Conservation (phyloP, 2,329 filamentous ascomycete genomes). For the Colletotrichum tropicicola region DNA sequence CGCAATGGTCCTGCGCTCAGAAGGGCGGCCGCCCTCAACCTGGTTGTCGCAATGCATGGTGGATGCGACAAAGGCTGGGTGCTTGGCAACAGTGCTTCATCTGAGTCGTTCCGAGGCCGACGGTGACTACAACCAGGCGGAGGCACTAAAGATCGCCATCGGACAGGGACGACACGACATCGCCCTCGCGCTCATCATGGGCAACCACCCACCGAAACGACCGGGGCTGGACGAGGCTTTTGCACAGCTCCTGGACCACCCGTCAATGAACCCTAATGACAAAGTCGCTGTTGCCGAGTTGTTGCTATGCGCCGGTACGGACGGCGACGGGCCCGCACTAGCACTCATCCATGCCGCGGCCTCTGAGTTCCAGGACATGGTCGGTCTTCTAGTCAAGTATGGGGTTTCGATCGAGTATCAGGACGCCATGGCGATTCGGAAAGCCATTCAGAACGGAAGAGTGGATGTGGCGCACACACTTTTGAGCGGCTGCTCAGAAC, state of each 20-base stretch:
- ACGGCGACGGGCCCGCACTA: conserved; percentile 57
- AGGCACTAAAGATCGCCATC: conserved; percentile 61
- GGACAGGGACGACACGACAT: conserved; percentile 60
- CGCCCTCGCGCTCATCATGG: conserved; percentile 62
- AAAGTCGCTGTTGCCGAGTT: conserved; percentile 64
- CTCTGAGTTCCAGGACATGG: conserved; percentile 62
- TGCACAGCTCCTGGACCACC: conserved; percentile 52
- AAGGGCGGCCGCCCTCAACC: conserved; percentile 52
- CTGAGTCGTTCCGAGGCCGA: conserved; percentile 63
- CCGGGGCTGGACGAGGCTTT: conserved; percentile 61
- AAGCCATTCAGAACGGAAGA: conserved; percentile 56
- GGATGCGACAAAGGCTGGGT: conserved; percentile 59
- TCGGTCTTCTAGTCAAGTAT: conserved; percentile 59
- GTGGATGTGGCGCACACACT: conserved; percentile 57
- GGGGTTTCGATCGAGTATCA: conserved; percentile 65
- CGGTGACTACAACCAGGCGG: conserved; percentile 58
- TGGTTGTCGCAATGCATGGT: conserved; percentile 60
- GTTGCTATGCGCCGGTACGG: conserved; percentile 65
- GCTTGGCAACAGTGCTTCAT: conserved; percentile 57
- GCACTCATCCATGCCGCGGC: conserved; percentile 59
- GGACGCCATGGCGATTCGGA: conserved; percentile 58
- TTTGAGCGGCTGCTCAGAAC: conserved; percentile 50
- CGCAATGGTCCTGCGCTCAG: conserved; percentile 57
- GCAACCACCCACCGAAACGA: conserved; percentile 58
- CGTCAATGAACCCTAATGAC: conserved; percentile 55